phyloP scores from a whole-genome alignment of 2,329 filamentous ascomycete genomes.

The Colletotrichum camelliae region DNA sequence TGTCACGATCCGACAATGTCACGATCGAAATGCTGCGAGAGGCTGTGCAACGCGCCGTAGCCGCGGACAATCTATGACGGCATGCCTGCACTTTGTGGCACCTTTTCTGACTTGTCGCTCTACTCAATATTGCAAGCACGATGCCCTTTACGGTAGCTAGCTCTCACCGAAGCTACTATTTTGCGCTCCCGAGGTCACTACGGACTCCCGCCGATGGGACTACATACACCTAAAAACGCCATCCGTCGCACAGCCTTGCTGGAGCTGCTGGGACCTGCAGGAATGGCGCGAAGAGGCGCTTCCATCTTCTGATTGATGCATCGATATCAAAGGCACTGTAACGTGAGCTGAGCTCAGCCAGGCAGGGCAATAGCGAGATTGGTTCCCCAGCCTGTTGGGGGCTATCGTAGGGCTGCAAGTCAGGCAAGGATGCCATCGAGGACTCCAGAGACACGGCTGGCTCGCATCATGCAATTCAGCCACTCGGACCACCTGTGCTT shows the following conservation, averaged over 20 bases:
- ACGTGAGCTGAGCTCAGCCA: background rate
- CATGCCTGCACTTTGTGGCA: background rate
- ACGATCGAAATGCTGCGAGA: background rate
- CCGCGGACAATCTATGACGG: conserved; percentile 3
- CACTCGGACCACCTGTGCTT: conserved; percentile 6
- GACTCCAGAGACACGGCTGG: background rate
- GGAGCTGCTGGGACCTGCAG: conserved; percentile 1
- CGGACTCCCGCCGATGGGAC: background rate
- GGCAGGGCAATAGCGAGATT: background rate
- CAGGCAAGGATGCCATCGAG: background rate
- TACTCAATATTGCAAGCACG: conserved; percentile 1
- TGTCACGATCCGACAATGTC: background rate
- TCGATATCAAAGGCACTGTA: background rate
- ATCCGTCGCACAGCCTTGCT: background rate
- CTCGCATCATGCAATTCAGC: conserved; percentile 4
- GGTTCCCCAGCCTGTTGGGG: background rate
- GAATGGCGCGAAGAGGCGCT: background rate
- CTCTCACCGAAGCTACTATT: background rate
- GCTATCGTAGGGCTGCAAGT: background rate
- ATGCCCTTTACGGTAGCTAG: conserved; percentile 5
- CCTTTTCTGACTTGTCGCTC: background rate
- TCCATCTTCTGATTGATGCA: background rate
- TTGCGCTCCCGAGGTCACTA: background rate
- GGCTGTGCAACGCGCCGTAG: conserved; percentile 13
- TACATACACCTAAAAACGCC: background rate